Percentiles rank a stretch among this genome's conserved stretches.
Evolutionary conservation across 1,284 basidiomycete species (phyloP).

Genomic region (Trametes hirsuta): DNA sequence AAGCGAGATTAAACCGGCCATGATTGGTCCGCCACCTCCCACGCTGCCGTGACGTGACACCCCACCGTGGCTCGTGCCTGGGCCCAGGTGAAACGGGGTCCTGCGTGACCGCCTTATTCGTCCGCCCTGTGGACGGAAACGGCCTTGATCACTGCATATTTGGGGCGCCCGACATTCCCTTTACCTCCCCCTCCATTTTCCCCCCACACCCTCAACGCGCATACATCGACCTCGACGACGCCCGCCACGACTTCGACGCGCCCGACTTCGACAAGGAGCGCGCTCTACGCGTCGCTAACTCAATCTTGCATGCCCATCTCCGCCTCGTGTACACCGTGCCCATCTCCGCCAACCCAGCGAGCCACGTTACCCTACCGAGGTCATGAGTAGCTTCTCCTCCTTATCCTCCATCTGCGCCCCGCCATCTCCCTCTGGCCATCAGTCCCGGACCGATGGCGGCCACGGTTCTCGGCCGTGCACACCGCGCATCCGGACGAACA

Average conservation of each 20-base stretch:
- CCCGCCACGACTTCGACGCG: constrained; percentile 9
- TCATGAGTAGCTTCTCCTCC: constrained; percentile 33
- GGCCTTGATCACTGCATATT: constrained; percentile 16
- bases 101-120: constrained; percentile 6
- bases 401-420: constrained; percentile 28
- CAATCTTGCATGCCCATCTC: constrained; percentile 17
- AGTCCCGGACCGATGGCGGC: constrained; percentile 24
- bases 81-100: constrained; percentile 23
- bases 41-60: constrained; percentile 9
- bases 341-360: constrained; percentile 34
- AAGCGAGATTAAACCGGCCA: constrained; percentile 7
- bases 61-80: background rate
- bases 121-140: constrained; percentile 11
- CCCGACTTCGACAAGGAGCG: constrained; percentile 18
- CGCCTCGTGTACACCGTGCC: constrained; percentile 30
- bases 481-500: constrained; percentile 21
- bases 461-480: constrained; percentile 19
- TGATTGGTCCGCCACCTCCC: constrained; percentile 4
- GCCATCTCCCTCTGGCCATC: constrained; percentile 22
- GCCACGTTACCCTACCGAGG: constrained; percentile 31
- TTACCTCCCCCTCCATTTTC: constrained; percentile 5
- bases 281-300: constrained; percentile 21
- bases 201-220: constrained; percentile 18
- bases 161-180: constrained; percentile 11
- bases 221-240: constrained; percentile 13